Percentiles rank a stretch among this genome's conserved stretches.
These are phyloP conservation scores for Ganoderma sp. DNA, from an alignment of 1,284 basidiomycete genomes.

Conservation along the genomic window DNA sequence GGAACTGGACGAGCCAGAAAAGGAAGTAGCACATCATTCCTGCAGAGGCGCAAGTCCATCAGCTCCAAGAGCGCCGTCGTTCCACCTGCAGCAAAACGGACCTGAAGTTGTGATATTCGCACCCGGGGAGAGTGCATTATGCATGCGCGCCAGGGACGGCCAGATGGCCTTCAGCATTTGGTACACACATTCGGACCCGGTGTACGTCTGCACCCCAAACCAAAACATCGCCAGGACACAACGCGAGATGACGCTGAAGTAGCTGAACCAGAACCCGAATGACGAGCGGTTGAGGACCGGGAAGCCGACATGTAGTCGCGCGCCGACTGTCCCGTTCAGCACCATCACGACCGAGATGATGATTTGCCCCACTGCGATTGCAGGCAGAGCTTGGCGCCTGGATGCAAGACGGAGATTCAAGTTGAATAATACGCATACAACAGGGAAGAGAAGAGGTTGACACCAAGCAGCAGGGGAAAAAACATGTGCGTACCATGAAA, in stretches of 20 bases:
- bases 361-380: constrained; percentile 66
- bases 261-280: constrained; percentile 82
- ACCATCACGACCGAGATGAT: constrained; percentile 65
- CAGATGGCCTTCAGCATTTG: constrained; percentile 83
- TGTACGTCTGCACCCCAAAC: constrained; percentile 68
- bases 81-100: constrained; percentile 26
- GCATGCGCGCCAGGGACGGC: constrained; percentile 68
- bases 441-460: neutral
- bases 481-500: constrained; percentile 56
- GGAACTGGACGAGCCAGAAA: constrained; percentile 76
- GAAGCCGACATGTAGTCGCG: constrained; percentile 72
- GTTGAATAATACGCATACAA: neutral
- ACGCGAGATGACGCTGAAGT: constrained; percentile 77
- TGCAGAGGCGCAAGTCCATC: constrained; percentile 26
- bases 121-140: constrained; percentile 63
- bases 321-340: constrained; percentile 75
- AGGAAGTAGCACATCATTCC: constrained; percentile 79
- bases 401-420: neutral
- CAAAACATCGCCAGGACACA: constrained; percentile 80
- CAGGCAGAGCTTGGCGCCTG: constrained; percentile 65
- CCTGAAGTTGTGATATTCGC: constrained; percentile 71
- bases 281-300: constrained; percentile 77
- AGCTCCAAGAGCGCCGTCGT: neutral
- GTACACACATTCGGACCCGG: constrained; percentile 68
- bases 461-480: constrained; percentile 4